These are phyloP conservation scores for Eucalyptus albens DNA, from an alignment of 345 rosid species.

Conservation along the genomic window DNA sequence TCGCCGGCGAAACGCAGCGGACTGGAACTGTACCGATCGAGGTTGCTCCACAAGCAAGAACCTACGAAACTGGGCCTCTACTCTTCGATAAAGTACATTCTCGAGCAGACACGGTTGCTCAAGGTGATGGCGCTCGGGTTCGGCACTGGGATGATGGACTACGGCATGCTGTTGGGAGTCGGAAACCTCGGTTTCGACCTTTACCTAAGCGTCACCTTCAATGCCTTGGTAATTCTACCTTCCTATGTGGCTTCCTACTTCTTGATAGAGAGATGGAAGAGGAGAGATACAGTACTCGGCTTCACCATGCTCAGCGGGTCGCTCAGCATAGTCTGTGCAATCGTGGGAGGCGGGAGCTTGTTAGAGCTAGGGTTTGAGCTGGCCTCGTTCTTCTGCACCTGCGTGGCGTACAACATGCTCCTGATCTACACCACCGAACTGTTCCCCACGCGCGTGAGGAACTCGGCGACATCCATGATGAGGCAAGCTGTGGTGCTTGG, in stretches of 20 bases:
- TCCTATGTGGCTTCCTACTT: slow-evolving; percentile 13
- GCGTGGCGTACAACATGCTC: slow-evolving; percentile 19
- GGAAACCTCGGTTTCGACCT: slow-evolving; percentile 17
- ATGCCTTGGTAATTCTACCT: slow-evolving; percentile 26
- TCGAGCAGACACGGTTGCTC: background rate
- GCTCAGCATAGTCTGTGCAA: slow-evolving; percentile 13
- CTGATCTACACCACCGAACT: slow-evolving; percentile 42
- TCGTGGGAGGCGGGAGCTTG: background rate
- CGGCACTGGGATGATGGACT: slow-evolving; percentile 29
- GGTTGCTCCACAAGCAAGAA: background rate
- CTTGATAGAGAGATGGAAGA: slow-evolving; percentile 9
- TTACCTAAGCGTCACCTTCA: slow-evolving; percentile 25
- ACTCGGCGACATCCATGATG: slow-evolving; percentile 46
- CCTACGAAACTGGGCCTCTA: background rate
- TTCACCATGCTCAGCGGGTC: slow-evolving; percentile 16
- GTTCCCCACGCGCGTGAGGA: slow-evolving; percentile 55
- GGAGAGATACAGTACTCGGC: slow-evolving; percentile 14
- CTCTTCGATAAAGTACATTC: background rate
- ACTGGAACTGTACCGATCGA: background rate
- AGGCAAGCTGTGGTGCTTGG: slow-evolving; percentile 50
- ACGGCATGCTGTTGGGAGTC: slow-evolving; percentile 30
- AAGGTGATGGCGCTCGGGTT: slow-evolving; percentile 16
- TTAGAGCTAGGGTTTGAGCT: slow-evolving; percentile 25
- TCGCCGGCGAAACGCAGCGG: background rate
- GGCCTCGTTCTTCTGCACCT: slow-evolving; percentile 29